Evolutionary conservation across 2,329 filamentous ascomycete genomes (phyloP).

Genomic region (Triangularia setosa): DNA sequence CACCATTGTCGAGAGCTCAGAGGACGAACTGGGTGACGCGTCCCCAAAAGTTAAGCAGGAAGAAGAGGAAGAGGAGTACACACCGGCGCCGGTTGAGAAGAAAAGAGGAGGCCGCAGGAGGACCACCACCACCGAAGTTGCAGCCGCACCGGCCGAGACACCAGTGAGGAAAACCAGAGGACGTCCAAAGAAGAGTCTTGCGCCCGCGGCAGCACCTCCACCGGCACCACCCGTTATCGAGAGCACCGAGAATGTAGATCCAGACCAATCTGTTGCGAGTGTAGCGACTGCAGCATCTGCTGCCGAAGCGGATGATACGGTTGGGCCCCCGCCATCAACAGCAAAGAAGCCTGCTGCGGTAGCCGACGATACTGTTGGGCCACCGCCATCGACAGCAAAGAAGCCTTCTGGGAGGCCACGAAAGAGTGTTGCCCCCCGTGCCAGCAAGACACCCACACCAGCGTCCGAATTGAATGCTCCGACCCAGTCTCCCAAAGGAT

Average conservation of each 20-base stretch:
- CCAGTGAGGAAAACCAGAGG: constrained; percentile 31
- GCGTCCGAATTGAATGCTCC: constrained; percentile 33
- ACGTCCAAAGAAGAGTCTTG: constrained; percentile 41
- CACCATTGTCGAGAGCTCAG: constrained; percentile 74
- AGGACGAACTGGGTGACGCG: constrained; percentile 63
- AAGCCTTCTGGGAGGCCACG: constrained; percentile 48
- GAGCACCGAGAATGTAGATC: constrained; percentile 52
- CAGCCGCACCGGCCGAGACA: constrained; percentile 25
- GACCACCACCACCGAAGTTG: constrained; percentile 40
- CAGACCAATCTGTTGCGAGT: constrained; percentile 42
- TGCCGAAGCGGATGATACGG: constrained; percentile 32
- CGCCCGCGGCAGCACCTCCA: constrained; percentile 20
- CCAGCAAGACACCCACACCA: constrained; percentile 30
- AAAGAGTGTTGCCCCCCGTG: constrained; percentile 29
- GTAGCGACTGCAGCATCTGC: constrained; percentile 7
- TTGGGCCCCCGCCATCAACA: constrained; percentile 23
- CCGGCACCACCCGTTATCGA: constrained; percentile 27
- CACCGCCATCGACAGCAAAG: constrained; percentile 23
- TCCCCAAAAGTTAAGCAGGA: constrained; percentile 39
- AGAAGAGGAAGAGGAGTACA: constrained; percentile 72
- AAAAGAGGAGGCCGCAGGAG: constrained; percentile 36
- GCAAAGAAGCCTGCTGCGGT: background rate
- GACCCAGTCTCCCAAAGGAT: background rate
- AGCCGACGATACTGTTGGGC: constrained; percentile 28
- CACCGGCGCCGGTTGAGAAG: constrained; percentile 62